phyloP scores from a whole-genome alignment of 176 grass and related monocot species.

The Oryza coarctata region DNA sequence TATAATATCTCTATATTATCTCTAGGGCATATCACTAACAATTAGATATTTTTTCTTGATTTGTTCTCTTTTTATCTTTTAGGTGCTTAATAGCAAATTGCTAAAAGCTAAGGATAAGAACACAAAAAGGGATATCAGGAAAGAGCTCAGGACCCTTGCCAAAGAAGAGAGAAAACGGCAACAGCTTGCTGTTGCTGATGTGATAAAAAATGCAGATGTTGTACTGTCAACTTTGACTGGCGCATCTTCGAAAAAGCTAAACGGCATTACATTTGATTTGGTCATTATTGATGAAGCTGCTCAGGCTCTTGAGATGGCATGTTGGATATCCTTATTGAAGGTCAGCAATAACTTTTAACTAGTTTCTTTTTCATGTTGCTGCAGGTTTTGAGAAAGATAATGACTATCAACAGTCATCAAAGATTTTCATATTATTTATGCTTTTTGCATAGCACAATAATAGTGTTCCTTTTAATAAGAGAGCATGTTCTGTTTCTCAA shows the following conservation, averaged over 20 bases:
- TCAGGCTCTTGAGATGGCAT: conserved; percentile 95
- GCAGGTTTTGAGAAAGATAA: background rate
- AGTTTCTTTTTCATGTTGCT: background rate
- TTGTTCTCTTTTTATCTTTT: background rate
- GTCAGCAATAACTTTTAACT: conserved; percentile 43
- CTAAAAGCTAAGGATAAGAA: conserved; percentile 89
- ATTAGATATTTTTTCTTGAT: conserved; percentile 13
- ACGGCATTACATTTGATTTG: conserved; percentile 80
- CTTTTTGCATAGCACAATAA: background rate
- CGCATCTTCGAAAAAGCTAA: conserved; percentile 77
- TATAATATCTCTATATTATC: too few species aligned
- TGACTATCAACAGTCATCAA: background rate
- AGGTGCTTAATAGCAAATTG: conserved; percentile 85
- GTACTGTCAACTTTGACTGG: conserved; percentile 94
- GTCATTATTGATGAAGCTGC: conserved; percentile 98
- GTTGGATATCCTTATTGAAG: conserved; percentile 94
- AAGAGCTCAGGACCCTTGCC: conserved; percentile 83
- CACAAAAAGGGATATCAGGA: conserved; percentile 88
- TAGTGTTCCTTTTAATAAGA: background rate
- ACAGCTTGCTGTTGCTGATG: conserved; percentile 85
- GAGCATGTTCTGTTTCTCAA: background rate
- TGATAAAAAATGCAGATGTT: conserved; percentile 90
- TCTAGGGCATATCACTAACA: too few species aligned
- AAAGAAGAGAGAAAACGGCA: conserved; percentile 95
- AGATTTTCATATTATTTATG: background rate